phyloP scores from a whole-genome alignment of 2,329 filamentous ascomycete species.

The Cercospora beticola region DNA sequence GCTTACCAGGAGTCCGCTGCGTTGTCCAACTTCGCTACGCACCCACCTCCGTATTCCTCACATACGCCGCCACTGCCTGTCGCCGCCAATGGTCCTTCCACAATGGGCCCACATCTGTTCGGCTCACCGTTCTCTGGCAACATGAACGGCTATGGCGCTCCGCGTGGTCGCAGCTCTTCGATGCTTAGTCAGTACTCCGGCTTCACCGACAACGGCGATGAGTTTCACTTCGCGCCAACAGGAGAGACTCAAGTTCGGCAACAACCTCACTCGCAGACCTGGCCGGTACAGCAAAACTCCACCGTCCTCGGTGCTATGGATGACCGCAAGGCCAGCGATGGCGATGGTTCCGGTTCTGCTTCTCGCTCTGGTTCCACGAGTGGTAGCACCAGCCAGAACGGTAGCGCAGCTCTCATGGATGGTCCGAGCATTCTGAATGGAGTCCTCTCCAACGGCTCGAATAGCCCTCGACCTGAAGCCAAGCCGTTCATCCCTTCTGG shows the following conservation, averaged over 20 bases:
- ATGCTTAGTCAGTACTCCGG: slow-evolving; percentile 54
- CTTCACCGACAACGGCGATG: slow-evolving; percentile 47
- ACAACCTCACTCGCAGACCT: slow-evolving; percentile 27
- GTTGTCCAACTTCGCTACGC: slow-evolving; percentile 32
- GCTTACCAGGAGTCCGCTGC: slow-evolving; percentile 41
- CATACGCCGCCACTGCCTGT: slow-evolving; percentile 50
- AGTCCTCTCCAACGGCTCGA: slow-evolving; percentile 32
- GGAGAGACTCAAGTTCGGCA: slow-evolving; percentile 24
- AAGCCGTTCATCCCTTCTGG: slow-evolving; percentile 33
- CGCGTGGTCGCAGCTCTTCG: slow-evolving; percentile 51
- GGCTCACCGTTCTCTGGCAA: slow-evolving; percentile 30
- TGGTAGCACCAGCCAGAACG: slow-evolving; percentile 29
- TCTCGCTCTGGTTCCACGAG: slow-evolving; percentile 13
- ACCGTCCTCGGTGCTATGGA: slow-evolving; percentile 18
- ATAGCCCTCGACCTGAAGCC: slow-evolving; percentile 37
- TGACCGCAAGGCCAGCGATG: slow-evolving; percentile 31
- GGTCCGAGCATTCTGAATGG: slow-evolving; percentile 22
- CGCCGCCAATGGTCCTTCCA: slow-evolving; percentile 40
- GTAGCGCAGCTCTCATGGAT: slow-evolving; percentile 24
- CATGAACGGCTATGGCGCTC: slow-evolving; percentile 21
- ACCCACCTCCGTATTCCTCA: slow-evolving; percentile 37
- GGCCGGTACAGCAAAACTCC: slow-evolving; percentile 24
- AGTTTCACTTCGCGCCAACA: slow-evolving; percentile 29
- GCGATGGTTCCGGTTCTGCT: slow-evolving; percentile 17
- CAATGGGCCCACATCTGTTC: slow-evolving; percentile 26